Evolutionary conservation across 2,329 filamentous ascomycete genomes (phyloP), one percentile per base, ranked within the genome.

Genomic region (Paradendryphiella salina): DNA sequence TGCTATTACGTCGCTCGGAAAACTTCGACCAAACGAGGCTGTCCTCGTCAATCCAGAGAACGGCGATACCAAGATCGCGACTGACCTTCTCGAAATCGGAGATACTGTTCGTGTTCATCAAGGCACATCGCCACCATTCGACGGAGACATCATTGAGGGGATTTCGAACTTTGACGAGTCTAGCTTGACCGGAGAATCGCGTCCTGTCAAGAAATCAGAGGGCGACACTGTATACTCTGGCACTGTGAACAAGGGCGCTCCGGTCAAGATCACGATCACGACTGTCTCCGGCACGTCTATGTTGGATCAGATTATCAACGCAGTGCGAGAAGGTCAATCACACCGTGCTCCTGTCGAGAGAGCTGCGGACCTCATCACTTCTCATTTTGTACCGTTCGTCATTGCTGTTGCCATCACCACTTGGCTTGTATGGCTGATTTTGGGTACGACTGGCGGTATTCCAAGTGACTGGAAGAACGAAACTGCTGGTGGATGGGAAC

Each of bases 131-230:
- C 93, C 93, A 0, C 89, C 93, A 0, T 90, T 87, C 4, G 93
- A 96, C 67, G 92, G 92, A 6, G 68, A 74, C 3, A 65, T 96
- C 15, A 61, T 80, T 9, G 67, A 75, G 17, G 73, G 74, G 1
- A 85, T 83, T 3, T 79, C 84, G 81, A 71, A 78, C 41, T 96
- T 96, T 64, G 90, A 96, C 66, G 93, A 97, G 71, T 92, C 90
- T 9, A 95, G 90, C 55, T 78, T 97, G 53, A 96, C 93, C 1
- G 88, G 88, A 44, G 88, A 92, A 73, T 88, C 88, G 11, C 80
- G 81, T 5, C 81, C 81, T 0, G 82, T 91, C 47, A 80, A 79
- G 63, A 92, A 92, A 73, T 55, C 42, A 0, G 61, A 75, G 2
- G 85, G 84, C 3, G 87, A 90, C 51, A 75, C 77, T 13, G 84